phyloP scores from a whole-genome alignment of 371 early-diverging fungal species.

The Mucor saturninus region DNA sequence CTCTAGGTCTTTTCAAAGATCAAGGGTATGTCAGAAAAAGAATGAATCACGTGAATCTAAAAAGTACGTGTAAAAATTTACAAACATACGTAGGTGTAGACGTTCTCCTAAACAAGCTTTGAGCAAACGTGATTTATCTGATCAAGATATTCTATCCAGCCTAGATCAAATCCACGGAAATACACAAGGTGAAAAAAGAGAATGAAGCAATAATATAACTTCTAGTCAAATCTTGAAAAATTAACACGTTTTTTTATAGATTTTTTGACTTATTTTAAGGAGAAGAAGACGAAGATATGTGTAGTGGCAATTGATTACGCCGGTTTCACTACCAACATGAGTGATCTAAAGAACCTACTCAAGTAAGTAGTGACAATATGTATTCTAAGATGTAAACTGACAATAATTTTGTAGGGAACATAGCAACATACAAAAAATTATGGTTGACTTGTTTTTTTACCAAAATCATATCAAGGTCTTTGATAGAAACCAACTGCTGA shows the following conservation, averaged over 20 bases:
- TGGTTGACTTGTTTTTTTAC: slow-evolving; percentile 9
- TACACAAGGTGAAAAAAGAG: slow-evolving; percentile 6
- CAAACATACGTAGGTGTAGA: too few relatives aligned
- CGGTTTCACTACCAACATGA: slow-evolving; percentile 16
- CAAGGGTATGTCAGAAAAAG: too few relatives aligned
- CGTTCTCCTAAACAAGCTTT: too few relatives aligned
- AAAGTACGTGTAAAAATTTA: too few relatives aligned
- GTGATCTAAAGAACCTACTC: slow-evolving; percentile 10
- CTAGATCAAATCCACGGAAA: slow-evolving; percentile 8
- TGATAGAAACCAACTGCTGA: slow-evolving; percentile 16
- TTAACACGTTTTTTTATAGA: too few relatives aligned
- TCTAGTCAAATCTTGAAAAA: too few relatives aligned
- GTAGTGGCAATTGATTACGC: slow-evolving; percentile 24
- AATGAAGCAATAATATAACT: slow-evolving; percentile 7
- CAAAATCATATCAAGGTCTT: slow-evolving; percentile 15
- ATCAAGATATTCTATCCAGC: slow-evolving; percentile 3
- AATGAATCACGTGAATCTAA: too few relatives aligned
- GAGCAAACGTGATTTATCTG: slow-evolving; percentile 8
- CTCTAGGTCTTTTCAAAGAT: too few relatives aligned
- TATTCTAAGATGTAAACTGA: too few relatives aligned
- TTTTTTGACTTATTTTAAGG: slow-evolving; percentile 5
- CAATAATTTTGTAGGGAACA: slow-evolving; percentile 1
- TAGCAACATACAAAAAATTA: too few relatives aligned
- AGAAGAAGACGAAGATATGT: slow-evolving; percentile 16
- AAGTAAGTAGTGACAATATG: not conserved